Base-by-base conservation (phyloP, 2,329 filamentous ascomycete genomes). In the Aureobasidium pullulans region DNA sequence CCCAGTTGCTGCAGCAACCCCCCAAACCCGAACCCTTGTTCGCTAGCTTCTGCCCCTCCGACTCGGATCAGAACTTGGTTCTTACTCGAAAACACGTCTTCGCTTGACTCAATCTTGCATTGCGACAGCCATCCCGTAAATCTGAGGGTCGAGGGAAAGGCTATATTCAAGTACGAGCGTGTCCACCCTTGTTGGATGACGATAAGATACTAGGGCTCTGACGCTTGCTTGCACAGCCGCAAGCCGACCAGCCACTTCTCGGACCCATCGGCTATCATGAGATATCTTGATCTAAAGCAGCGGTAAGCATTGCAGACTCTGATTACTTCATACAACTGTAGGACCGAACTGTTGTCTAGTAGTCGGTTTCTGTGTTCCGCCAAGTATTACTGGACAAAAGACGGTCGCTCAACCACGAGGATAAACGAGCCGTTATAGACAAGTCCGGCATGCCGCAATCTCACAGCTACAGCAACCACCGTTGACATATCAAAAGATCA, bases 21-120 rank as follows among this genome's bases (percentile, higher is more conserved):
- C 34, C 54, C 54, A 57, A 37, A 57, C 8, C 54, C 29, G 31
- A 46, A 44, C 42, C 32, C 54, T 48, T 57, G n/a, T 40, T 57
- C 54, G 52, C 43, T 57, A 57, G 54, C 54, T 47, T 57, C 32
- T 39, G 54, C 23, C 36, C 36, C 43, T 47, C 54, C 54, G 19
- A 40, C 52, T 37, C n/a, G 31, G 15, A 7, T 32, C n/a, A 50
- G 11, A 23, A 47, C 44, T 34, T 46, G 52, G 36, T 57, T 57
- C 3, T 44, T 52, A 29, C 40, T 57, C 52, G 10, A 46, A 4
- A 3, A 23, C 23, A 31, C 52, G 19, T 46, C 37, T 34, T 15
- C 16, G 40, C 28, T 44, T 36, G 42, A 57, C 31, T 9, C 7
- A 8, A 46, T 44, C 29, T 42, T 34, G 31, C 11, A 46, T 57